Conservation (phyloP, 495 filamentous ascomycete species). For the Sphaerosporella brunnea region DNA sequence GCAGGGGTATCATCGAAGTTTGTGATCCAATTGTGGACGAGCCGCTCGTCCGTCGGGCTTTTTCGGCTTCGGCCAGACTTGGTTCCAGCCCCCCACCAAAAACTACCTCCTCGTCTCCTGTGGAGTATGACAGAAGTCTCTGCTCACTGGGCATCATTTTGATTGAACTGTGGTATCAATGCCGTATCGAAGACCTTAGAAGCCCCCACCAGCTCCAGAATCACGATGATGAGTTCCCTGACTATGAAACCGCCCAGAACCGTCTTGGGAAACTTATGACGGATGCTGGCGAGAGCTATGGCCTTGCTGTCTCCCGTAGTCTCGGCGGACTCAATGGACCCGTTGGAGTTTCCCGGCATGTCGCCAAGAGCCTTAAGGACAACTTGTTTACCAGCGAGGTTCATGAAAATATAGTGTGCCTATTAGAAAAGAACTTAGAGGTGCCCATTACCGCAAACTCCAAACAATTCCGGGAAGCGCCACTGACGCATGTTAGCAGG, state of each 20-base stretch:
- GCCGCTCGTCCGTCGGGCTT: slow-evolving; percentile 1
- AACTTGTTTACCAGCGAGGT: not conserved
- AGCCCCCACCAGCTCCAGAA: not conserved
- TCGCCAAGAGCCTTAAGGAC: not conserved
- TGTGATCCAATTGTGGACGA: not conserved
- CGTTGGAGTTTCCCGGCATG: not conserved
- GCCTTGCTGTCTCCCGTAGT: not conserved
- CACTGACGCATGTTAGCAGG: not conserved
- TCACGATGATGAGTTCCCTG: not conserved
- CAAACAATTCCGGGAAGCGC: not conserved
- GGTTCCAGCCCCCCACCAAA: not conserved
- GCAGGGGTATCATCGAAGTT: not conserved
- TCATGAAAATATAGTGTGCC: not conserved
- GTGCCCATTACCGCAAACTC: too few species aligned
- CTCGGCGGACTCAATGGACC: not conserved
- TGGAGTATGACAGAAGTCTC: slow-evolving; percentile 18
- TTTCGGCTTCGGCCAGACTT: not conserved
- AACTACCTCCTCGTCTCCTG: not conserved
- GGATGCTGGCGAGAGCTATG: not conserved
- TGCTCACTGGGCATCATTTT: slow-evolving; percentile 26
- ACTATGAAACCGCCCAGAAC: not conserved
- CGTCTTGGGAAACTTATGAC: not conserved
- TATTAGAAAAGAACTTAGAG: not conserved
- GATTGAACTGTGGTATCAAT: slow-evolving; percentile 24
- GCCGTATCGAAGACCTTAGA: not conserved